Conservation (phyloP, 345 rosid genomes). For the Aquilaria malaccensis region DNA sequence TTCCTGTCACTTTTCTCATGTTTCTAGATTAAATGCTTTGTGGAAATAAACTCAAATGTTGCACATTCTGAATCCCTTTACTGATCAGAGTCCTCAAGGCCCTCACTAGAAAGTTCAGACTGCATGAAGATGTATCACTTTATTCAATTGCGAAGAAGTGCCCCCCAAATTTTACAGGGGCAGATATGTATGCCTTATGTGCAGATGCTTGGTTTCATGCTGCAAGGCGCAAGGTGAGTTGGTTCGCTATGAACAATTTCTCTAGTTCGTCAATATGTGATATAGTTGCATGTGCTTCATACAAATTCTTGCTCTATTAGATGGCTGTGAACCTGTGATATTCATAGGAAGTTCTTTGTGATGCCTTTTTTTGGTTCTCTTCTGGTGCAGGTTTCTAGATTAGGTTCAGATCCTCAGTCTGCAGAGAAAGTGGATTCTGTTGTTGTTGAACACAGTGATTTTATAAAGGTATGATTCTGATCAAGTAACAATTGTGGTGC, state of each 20-base stretch:
- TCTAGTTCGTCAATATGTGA: too few relatives aligned
- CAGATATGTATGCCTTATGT: slow-evolving; percentile 97
- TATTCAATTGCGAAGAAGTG: slow-evolving; percentile 74
- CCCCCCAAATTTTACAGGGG: slow-evolving; percentile 91
- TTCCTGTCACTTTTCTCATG: background rate
- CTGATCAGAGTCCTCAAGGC: slow-evolving; percentile 77
- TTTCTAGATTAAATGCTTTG: background rate
- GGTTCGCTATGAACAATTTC: background rate
- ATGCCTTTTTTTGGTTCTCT: slow-evolving; percentile 9
- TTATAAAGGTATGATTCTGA: slow-evolving; percentile 55
- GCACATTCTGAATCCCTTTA: slow-evolving; percentile 10
- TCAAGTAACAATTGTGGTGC: too few relatives aligned
- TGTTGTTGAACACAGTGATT: slow-evolving; percentile 60
- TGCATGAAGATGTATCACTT: slow-evolving; percentile 78
- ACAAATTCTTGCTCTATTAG: too few relatives aligned
- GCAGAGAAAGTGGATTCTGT: slow-evolving; percentile 51
- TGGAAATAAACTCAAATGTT: slow-evolving; percentile 1
- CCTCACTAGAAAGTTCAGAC: slow-evolving; percentile 87
- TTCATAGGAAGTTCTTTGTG: background rate
- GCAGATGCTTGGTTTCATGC: slow-evolving; percentile 99
- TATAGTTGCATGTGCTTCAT: too few relatives aligned
- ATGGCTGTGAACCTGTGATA: too few relatives aligned
- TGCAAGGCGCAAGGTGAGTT: slow-evolving; percentile 77
- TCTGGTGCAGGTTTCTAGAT: slow-evolving; percentile 38
- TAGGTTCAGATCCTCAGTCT: slow-evolving; percentile 36